phyloP scores from a whole-genome alignment of 768 basidiomycete species.

The Russula foetens region DNA sequence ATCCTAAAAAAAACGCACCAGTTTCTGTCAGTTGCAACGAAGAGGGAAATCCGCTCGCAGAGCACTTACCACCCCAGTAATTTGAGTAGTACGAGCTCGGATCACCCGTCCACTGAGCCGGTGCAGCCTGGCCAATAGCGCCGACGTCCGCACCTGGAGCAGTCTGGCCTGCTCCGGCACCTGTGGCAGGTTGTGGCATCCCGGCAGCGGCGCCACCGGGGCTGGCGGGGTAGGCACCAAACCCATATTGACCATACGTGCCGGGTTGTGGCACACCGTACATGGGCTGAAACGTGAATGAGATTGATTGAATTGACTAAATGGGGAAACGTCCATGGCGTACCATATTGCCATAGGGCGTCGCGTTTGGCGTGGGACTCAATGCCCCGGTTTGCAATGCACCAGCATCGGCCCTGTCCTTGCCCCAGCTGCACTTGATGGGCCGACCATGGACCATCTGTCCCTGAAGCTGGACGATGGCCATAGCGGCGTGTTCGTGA shows the following conservation, averaged over 20 bases:
- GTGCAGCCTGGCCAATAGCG: slow-evolving; percentile 46
- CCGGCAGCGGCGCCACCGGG: slow-evolving; percentile 44
- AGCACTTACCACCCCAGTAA: slow-evolving; percentile 74
- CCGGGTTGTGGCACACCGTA: slow-evolving; percentile 84
- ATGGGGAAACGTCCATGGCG: slow-evolving; percentile 22
- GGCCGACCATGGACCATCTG: slow-evolving; percentile 96
- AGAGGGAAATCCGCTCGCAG: neutral
- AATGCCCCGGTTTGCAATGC: slow-evolving; percentile 43
- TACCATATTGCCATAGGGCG: slow-evolving; percentile 80
- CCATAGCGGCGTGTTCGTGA: slow-evolving; percentile 97
- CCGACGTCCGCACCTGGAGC: slow-evolving; percentile 48
- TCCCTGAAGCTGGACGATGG: slow-evolving; percentile 94
- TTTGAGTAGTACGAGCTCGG: slow-evolving; percentile 71
- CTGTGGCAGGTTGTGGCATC: slow-evolving; percentile 39
- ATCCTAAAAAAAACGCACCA: slow-evolving; percentile 39
- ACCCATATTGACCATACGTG: slow-evolving; percentile 73
- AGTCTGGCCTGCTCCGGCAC: slow-evolving; percentile 39
- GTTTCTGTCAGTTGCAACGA: neutral
- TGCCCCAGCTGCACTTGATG: slow-evolving; percentile 99
- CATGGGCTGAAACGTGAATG: slow-evolving; percentile 51
- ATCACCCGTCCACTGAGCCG: slow-evolving; percentile 74
- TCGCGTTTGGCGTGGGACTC: slow-evolving; percentile 49
- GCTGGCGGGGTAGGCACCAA: slow-evolving; percentile 66
- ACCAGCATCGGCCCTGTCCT: slow-evolving; percentile 78
- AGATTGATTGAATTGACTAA: neutral